These are phyloP conservation scores for Pythium utonaiense DNA, from an alignment of 352 stramenopile species.

Conservation along the genomic window DNA sequence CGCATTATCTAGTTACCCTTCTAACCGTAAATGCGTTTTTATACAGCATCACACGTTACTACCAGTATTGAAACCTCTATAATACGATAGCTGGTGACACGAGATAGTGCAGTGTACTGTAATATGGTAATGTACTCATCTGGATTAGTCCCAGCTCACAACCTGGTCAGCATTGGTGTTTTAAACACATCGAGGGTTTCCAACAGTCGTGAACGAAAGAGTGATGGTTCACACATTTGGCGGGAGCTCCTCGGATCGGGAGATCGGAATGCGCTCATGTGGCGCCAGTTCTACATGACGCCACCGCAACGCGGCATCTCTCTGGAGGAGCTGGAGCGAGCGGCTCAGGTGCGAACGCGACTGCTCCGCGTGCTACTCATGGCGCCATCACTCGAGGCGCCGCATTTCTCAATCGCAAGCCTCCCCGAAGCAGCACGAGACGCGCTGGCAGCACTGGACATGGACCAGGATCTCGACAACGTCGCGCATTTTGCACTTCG, in stretches of 20 bases:
- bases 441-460: slow-evolving; percentile 9
- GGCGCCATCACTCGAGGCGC: neutral
- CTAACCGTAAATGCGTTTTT: neutral
- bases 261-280: neutral
- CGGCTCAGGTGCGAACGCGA: slow-evolving; percentile 64
- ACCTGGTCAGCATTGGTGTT: too few relatives aligned
- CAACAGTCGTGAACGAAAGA: neutral
- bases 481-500: slow-evolving; percentile 23
- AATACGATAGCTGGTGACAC: neutral
- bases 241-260: neutral
- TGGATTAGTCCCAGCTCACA: too few relatives aligned
- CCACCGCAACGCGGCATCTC: slow-evolving; percentile 84
- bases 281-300: slow-evolving; percentile 71
- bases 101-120: too few relatives aligned
- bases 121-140: too few relatives aligned
- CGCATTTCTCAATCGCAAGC: slow-evolving; percentile 14
- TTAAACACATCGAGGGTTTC: neutral
- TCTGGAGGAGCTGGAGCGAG: slow-evolving; percentile 93
- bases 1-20: neutral
- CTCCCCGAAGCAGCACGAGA: slow-evolving; percentile 6
- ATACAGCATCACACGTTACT: neutral
- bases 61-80: neutral
- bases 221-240: neutral
- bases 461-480: slow-evolving; percentile 15
- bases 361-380: slow-evolving; percentile 33